Conservation (phyloP, 768 basidiomycete genomes). For the Lentinula sp. region DNA sequence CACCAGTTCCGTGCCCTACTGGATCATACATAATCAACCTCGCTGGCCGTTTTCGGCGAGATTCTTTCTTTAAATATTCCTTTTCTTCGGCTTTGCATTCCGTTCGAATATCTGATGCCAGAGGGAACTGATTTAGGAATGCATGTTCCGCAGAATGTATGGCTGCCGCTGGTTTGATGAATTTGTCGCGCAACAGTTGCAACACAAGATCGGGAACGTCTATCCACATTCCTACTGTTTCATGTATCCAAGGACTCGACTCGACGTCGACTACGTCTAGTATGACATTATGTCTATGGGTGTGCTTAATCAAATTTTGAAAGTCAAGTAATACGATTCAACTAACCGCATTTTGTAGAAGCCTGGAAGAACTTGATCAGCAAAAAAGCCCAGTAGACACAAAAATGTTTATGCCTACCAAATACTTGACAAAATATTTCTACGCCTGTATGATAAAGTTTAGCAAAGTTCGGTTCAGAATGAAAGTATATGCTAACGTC, state of each 20-base stretch:
- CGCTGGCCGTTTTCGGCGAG: constrained; percentile 61
- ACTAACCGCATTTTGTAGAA: constrained; percentile 73
- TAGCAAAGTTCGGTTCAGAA: neutral
- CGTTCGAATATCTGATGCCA: constrained; percentile 65
- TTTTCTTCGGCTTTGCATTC: constrained; percentile 82
- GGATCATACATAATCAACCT: constrained; percentile 83
- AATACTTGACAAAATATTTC: constrained; percentile 44
- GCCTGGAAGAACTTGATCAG: constrained; percentile 30
- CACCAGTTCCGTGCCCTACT: constrained; percentile 62
- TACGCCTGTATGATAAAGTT: neutral
- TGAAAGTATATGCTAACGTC: constrained; percentile 40
- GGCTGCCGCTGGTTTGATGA: constrained; percentile 65
- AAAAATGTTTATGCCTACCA: constrained; percentile 36
- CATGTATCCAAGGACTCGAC: constrained; percentile 70
- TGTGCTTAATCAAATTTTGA: neutral
- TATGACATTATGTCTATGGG: constrained; percentile 50
- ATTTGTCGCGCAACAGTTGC: constrained; percentile 43
- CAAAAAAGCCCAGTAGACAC: neutral
- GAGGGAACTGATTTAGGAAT: constrained; percentile 67
- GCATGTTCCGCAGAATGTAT: constrained; percentile 87
- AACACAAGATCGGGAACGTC: constrained; percentile 58
- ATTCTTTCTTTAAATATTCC: constrained; percentile 50
- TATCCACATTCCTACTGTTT: constrained; percentile 73
- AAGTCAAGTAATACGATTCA: neutral
- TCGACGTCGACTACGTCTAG: constrained; percentile 76